Percentiles rank a stretch among this genome's conserved stretches.
Evolutionary conservation across 2,329 filamentous ascomycete species (phyloP).

Genomic region (Alternaria ethzedia): DNA sequence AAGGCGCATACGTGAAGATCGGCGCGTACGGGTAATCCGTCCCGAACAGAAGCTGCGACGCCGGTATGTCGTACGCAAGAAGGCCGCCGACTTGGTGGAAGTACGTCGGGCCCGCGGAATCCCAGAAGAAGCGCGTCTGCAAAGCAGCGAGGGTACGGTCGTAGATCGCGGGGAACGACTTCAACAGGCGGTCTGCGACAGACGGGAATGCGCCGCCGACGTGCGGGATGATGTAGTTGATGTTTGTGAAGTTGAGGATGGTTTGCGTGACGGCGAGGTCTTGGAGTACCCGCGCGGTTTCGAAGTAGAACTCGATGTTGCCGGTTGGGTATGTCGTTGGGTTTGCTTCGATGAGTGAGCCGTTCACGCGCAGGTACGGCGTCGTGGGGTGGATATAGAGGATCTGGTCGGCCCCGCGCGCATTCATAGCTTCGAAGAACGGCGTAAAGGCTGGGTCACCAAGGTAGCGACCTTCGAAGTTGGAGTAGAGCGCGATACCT

Average conservation of each 20-base stretch:
- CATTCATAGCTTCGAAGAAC: slow-evolving; percentile 10
- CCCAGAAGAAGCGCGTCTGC: slow-evolving; percentile 10
- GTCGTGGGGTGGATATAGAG: slow-evolving; percentile 12
- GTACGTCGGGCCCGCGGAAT: slow-evolving; percentile 12
- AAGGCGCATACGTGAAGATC: slow-evolving; percentile 1
- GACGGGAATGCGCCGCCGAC: slow-evolving; percentile 12
- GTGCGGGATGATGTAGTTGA: slow-evolving; percentile 16
- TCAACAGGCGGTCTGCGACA: slow-evolving; percentile 6
- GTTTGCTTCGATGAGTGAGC: neutral
- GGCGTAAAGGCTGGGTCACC: neutral
- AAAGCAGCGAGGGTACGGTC: neutral
- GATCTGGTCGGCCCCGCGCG: neutral
- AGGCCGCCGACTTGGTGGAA: slow-evolving; percentile 7
- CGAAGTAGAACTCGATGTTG: slow-evolving; percentile 18
- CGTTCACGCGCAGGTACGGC: slow-evolving; percentile 1
- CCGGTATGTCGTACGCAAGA: slow-evolving; percentile 8
- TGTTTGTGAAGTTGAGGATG: slow-evolving; percentile 8
- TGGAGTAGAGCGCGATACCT: slow-evolving; percentile 12
- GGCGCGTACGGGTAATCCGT: slow-evolving; percentile 13
- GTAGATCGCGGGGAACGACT: neutral
- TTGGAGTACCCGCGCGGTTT: slow-evolving; percentile 14
- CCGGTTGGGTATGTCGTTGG: slow-evolving; percentile 4
- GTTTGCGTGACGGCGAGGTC: slow-evolving; percentile 10
- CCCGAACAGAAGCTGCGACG: slow-evolving; percentile 6
- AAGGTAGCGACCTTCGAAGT: slow-evolving; percentile 11